Base-by-base conservation (phyloP, 2,329 filamentous ascomycete species). In the Dryadomyces quercivorus region DNA sequence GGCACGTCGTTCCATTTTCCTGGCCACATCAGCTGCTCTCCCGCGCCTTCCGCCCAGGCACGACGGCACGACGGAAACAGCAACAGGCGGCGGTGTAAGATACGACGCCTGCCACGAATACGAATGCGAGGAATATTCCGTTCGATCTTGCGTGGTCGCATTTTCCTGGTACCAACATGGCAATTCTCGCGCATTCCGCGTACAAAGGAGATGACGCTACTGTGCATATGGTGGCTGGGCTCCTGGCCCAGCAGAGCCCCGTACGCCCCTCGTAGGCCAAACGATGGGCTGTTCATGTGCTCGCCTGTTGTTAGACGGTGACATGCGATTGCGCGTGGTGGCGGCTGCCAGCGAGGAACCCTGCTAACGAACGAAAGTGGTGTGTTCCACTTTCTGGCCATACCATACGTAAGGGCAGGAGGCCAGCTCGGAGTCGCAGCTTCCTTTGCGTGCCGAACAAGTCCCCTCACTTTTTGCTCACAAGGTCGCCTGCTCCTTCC, bases 381-480 rank as follows among this genome's bases (percentile, higher is more conserved):
- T 20, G 40, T 43, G 50, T 31, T 31, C 26, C 26, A 31, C 26
- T 31, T n/a, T n/a, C n/a, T n/a, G n/a, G n/a, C 26, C 26, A 31
- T 4, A 8, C 26, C 26, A 31, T 31, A 31, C 26, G 38, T 42
- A 42, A 13, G 38, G 16, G 38, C 16, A 42, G 12, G 38, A 42
- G 38, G 38, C 7, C 16, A 21, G 45, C 38, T 42, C 36, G 36
- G 21, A n/a, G 34, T 36, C 36, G 52, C 46, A 53, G 36, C 53
- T 51, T 18, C 47, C 42, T 16, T 26, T 26, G 18, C 36, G 13
- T 52, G 50, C 40, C 42, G 51, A 47, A 46, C 46, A 26, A 15
- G n/a, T 47, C 53, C 48, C 52, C 52, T 54, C 52, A 43, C 46
- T 42, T 47, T 16, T 22, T 31, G 44, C 34, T 48, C 45, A 49